Evolutionary conservation across 257 asterid genomes (phyloP).

Genomic region (Craterostigma plantagineum): DNA sequence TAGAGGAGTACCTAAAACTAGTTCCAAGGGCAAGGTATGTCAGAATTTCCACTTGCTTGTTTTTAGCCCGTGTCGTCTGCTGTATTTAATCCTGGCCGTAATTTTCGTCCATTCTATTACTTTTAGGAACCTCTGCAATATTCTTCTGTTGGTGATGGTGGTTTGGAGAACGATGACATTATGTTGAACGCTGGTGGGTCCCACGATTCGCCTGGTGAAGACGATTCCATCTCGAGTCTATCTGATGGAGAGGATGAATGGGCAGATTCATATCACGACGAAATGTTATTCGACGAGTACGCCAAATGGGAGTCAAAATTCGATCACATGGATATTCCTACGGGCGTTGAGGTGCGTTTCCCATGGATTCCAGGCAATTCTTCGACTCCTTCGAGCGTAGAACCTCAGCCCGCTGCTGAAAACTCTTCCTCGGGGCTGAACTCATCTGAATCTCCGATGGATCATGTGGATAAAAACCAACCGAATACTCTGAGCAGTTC

Average conservation of each 20-base stretch:
- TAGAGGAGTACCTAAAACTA: constrained; percentile 42
- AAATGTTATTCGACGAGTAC: constrained; percentile 26
- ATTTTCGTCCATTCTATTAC: constrained; percentile 1
- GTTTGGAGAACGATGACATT: constrained; percentile 20
- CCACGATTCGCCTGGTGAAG: too few relatives aligned
- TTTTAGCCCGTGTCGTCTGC: background rate
- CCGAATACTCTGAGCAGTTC: too few relatives aligned
- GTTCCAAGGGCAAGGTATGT: constrained; percentile 18
- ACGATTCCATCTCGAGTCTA: constrained; percentile 7
- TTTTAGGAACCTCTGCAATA: constrained; percentile 25
- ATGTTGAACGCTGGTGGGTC: too few relatives aligned
- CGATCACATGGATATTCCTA: constrained; percentile 65
- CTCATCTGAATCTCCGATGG: too few relatives aligned
- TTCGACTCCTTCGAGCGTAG: constrained; percentile 12
- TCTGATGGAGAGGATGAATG: constrained; percentile 34
- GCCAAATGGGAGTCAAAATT: constrained; percentile 36
- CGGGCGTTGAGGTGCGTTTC: constrained; percentile 61
- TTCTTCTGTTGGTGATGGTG: constrained; percentile 18
- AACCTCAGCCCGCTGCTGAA: constrained; percentile 10
- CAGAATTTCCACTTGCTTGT: background rate
- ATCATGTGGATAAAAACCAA: too few relatives aligned
- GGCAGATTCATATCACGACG: constrained; percentile 35
- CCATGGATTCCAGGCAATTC: constrained; percentile 45
- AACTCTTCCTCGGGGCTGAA: constrained; percentile 14
- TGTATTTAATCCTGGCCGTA: background rate